Evolutionary conservation across 1,284 basidiomycete species (phyloP).

Genomic region (Caloboletus firmus): DNA sequence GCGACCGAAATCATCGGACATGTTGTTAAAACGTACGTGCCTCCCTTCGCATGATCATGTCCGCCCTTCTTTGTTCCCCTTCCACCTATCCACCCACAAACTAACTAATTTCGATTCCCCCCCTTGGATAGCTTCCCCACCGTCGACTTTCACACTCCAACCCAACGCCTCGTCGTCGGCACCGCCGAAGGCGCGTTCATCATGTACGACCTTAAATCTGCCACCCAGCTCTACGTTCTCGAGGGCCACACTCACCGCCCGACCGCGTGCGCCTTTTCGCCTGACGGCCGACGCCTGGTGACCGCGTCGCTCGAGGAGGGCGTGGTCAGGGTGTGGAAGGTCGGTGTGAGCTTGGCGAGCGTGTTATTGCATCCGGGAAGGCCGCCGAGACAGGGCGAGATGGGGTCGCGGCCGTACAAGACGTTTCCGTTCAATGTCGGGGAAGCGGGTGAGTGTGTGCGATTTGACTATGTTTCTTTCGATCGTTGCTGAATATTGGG

Average conservation of each 20-base stretch:
- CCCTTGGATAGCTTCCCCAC: conserved; percentile 72
- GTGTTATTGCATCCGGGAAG: conserved; percentile 85
- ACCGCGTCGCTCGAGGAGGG: conserved; percentile 86
- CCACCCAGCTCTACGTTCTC: conserved; percentile 91
- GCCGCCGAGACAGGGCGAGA: conserved; percentile 86
- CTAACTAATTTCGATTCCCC: neutral
- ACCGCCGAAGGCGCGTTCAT: conserved; percentile 92
- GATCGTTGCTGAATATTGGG: neutral
- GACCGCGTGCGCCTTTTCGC: conserved; percentile 85
- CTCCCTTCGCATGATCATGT: neutral
- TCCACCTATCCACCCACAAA: neutral
- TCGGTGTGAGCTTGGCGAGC: conserved; percentile 80
- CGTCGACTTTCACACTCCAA: conserved; percentile 85
- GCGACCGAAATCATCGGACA: conserved; percentile 93
- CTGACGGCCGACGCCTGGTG: conserved; percentile 88
- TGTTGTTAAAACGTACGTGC: conserved; percentile 67
- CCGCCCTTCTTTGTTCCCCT: neutral
- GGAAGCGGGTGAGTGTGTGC: conserved; percentile 48
- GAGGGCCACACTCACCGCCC: conserved; percentile 85
- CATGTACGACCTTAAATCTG: conserved; percentile 97
- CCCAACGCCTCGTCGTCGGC: conserved; percentile 90
- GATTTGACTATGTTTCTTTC: neutral
- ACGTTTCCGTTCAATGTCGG: conserved; percentile 76
- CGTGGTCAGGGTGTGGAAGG: conserved; percentile 85
- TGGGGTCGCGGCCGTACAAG: conserved; percentile 82